Evolutionary conservation across 495 filamentous ascomycete species (phyloP), one percentile per base, ranked within the genome.

Genomic region (Penicillium odoratum): DNA sequence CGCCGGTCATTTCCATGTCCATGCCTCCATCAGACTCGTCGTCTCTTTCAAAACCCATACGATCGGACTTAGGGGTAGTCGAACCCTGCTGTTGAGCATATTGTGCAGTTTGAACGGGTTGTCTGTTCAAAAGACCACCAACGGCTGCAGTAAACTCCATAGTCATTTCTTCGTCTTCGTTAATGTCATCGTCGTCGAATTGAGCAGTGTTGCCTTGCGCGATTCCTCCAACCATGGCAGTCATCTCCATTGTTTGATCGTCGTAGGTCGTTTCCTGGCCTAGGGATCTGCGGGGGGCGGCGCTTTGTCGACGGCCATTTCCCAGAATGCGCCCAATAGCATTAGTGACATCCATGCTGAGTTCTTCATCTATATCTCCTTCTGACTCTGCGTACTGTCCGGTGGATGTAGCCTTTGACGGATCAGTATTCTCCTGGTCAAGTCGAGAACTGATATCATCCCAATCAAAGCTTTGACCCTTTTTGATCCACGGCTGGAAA

Each of bases 301-400:
- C 53, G 47, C 72, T 77, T 58, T 73, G 63, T 30, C 71, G 68
- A 46, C 58, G 66, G 31, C 62, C 67, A 30, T 78, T 76, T n/a
- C 81, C 73, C 29, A 92, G 72, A 49, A 98, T 97, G 4, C 86
- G 82, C n/a, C 93, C 93, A 55, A 97, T 73, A 11, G 85, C 89
- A 56, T 80, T 83, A 1, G 92, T 96, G 48, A 96, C 84, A 56
- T 97, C 92, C 89, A 93, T 92, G 9, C 87, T 90, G 68, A 91
- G 81, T 30, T 91, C 88, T 55, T 89, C 87, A 38, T 82, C 80
- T 18, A 68, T 67, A 15, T 78, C 62, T 16, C 57, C 64, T 60
- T 77, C 64, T 3, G 64, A 60, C 5, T 49, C 46, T 6, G 52
- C 54, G 7, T 36, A 29, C 44, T 59, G 49, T 3, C 10, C 21